Base-by-base conservation (phyloP, 441 rosid genomes). In the Pelargonium citronellum region DNA sequence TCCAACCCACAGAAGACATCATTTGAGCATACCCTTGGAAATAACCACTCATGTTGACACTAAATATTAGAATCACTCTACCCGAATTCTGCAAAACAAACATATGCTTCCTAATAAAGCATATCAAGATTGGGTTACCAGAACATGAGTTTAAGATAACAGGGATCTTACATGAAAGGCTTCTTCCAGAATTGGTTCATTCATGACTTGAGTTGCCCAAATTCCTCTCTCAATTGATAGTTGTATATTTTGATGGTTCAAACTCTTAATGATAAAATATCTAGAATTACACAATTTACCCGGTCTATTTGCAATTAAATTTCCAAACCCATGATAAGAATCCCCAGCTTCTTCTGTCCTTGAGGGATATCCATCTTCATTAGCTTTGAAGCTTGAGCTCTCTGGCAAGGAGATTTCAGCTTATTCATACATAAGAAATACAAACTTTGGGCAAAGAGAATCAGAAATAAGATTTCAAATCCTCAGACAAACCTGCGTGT, bases 181-280 rank as follows among this genome's bases (percentile, higher is more conserved):
- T 61, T 89, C 98, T 80, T 93, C 96, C 83, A 91, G 67, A 77
- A 93, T 91, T 69, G 97, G 97, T 83, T 91, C 97, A 83, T 93
- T 93, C 97, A 89, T 89, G 71, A 93, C 96, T 82, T 93, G 97
- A 79, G 98, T 93, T 72, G 98, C 98, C 98, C 98, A 93, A 68
- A 93, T 85, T 68, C 95, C 98, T 80, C 77, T 89, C 79, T 88
- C 88, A 12, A 91, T 73, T 61, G 98, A 89, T 27, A 83, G 83
- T 82, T 81, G 95, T 77, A 93, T 82, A 73, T 91, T 93, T 34
- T 88, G 82, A 77, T 87, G 86, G 73, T 87, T 91, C 77, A 91
- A 85, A 85, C 97, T 93, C 83, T 93, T 93, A 87, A 91, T 91
- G 79, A 93, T 84, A 82, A 93, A 93, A 78, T 91, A 93, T 80